Evolutionary conservation across 495 filamentous ascomycete genomes (phyloP).

Genomic region (Penicillium silybi): DNA sequence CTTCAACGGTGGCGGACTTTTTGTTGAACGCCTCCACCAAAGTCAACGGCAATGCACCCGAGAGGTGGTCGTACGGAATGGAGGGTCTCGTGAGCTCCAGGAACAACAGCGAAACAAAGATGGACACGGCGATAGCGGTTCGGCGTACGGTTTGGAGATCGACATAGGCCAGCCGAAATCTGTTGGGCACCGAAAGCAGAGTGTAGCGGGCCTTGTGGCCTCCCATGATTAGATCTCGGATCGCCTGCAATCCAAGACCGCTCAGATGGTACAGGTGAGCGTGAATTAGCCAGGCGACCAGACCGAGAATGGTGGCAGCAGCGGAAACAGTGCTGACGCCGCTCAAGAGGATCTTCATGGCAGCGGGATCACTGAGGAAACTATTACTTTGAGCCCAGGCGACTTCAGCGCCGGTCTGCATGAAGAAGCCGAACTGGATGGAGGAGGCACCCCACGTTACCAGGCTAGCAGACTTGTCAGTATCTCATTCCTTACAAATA

Average conservation of each 20-base stretch:
- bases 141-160: slow-evolving; percentile 19
- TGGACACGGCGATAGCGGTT: slow-evolving; percentile 11
- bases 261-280: slow-evolving; percentile 29
- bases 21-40: slow-evolving; percentile 27
- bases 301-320: slow-evolving; percentile 29
- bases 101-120: slow-evolving; percentile 21
- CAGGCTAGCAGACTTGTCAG: slow-evolving; percentile 18
- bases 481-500: background rate
- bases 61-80: slow-evolving; percentile 33
- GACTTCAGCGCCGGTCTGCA: slow-evolving; percentile 41
- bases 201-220: slow-evolving; percentile 17
- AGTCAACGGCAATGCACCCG: slow-evolving; percentile 28
- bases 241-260: slow-evolving; percentile 22
- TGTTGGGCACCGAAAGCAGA: slow-evolving; percentile 17
- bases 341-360: slow-evolving; percentile 42
- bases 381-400: slow-evolving; percentile 36
- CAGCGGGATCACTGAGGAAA: slow-evolving; percentile 38
- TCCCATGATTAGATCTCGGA: slow-evolving; percentile 16
- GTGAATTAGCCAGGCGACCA: slow-evolving; percentile 27
- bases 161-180: slow-evolving; percentile 16
- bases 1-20: slow-evolving; percentile 14
- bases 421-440: slow-evolving; percentile 41
- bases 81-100: slow-evolving; percentile 22
- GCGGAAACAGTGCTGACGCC: slow-evolving; percentile 35
- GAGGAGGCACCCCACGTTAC: slow-evolving; percentile 31